phyloP scores from a whole-genome alignment of 2,329 filamentous ascomycete genomes.

The Dactylellina haptotyla region DNA sequence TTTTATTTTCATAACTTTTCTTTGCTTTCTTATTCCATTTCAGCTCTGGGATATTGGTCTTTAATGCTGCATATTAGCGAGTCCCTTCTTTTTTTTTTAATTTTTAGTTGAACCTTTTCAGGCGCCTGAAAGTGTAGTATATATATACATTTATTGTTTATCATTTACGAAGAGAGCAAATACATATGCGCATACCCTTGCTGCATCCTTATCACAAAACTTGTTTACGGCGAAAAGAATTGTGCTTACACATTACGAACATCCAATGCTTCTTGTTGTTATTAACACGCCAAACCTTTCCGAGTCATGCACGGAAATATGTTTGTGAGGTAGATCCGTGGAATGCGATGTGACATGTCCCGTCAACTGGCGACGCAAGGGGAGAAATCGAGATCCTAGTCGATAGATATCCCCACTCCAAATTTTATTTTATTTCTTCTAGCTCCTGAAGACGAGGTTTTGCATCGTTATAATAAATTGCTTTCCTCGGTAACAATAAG shows the following conservation, averaged over 20 bases:
- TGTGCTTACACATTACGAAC: background rate
- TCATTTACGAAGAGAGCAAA: slow-evolving; percentile 1
- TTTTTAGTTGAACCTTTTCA: slow-evolving; percentile 16
- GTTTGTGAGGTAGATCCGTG: slow-evolving; percentile 21
- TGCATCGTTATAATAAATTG: background rate
- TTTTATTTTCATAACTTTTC: slow-evolving; percentile 13
- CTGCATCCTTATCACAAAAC: slow-evolving; percentile 34
- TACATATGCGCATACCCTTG: slow-evolving; percentile 32
- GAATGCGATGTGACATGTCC: slow-evolving; percentile 50
- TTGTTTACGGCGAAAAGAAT: slow-evolving; percentile 2
- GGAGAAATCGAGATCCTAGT: slow-evolving; percentile 29
- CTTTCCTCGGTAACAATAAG: too few relatives aligned
- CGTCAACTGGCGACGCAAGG: slow-evolving; percentile 39
- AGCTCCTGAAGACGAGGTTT: background rate
- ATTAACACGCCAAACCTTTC: background rate
- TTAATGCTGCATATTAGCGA: slow-evolving; percentile 53
- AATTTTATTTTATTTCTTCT: background rate
- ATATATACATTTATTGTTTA: slow-evolving; percentile 24
- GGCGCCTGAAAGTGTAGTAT: slow-evolving; percentile 34
- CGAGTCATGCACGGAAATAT: slow-evolving; percentile 4
- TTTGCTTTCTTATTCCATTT: slow-evolving; percentile 24
- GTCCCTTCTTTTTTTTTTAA: slow-evolving; percentile 39
- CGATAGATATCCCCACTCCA: slow-evolving; percentile 18
- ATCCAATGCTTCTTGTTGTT: background rate
- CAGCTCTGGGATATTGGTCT: slow-evolving; percentile 25